Base-by-base conservation (phyloP, 148 eudicot genomes). In the Rhododendron henanense region DNA sequence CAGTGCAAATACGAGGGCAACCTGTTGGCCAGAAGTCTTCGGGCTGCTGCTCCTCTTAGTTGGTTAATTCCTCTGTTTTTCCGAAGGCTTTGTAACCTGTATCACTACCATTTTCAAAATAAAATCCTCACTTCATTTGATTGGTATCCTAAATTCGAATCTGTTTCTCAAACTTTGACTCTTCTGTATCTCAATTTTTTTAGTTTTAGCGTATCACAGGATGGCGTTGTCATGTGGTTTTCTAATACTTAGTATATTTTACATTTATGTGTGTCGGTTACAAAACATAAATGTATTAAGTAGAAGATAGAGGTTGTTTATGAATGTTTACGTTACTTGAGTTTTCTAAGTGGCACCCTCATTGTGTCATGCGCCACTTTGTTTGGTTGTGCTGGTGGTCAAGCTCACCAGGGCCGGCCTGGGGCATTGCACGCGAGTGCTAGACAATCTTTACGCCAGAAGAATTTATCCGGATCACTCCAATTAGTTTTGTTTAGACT, bases 1-100 rank as follows among this genome's bases (percentile, higher is more conserved):
- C 96, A 10, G 95, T 94, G 85, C 96, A 94, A 84, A 87, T 94
- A 31, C 91, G 91, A 48, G 96, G 96, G 53, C 96, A 94, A 89
- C 94, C 96, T 45, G 93, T 94, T 67, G 92, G 89, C 77, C 91
- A 93, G 91, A 92, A 92, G 88, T 71, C 76, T 31, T 87, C 91
- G 74, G 86, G 90, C 45, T 93, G 96, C 88, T 94, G 96, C 89
- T 91, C 93, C 6, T 79, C 87, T 85, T 88, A 89, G 87, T 86
- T 78, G 28, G 25, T 65, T 87, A 65, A 65, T 31, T 28, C 76
- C 51, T 39, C 9, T n/a, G 16, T 41, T 10, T 5, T 25, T 65
- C 33, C 23, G 1, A 81, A 37, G 67, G 59, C 37, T 39, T 41
- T 39, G 51, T 39, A 82, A 59, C 28, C 55, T 78, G 51, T 78